A percentile compares a stretch with the other conserved stretches of the same genome.
phyloP scores from a whole-genome alignment of 208 protist species.

The Tritrichomonas foetus region DNA sequence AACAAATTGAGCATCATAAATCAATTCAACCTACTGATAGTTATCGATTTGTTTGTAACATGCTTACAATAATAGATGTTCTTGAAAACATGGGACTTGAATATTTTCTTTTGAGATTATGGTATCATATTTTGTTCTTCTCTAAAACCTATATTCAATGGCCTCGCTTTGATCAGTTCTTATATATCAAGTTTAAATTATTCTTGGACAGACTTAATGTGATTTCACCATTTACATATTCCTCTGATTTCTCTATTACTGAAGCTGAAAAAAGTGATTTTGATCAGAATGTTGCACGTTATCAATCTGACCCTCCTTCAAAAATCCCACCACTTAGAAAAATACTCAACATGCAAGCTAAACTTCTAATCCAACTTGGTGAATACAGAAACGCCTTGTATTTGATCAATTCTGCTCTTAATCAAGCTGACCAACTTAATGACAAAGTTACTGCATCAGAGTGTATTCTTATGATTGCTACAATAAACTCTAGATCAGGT shows the following conservation, averaged over 20 bases:
- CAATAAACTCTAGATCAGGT: background rate
- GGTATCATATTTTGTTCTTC: background rate
- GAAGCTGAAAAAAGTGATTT: background rate
- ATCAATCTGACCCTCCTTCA: constrained; percentile 12
- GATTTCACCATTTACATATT: background rate
- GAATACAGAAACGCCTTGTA: background rate
- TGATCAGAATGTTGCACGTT: background rate
- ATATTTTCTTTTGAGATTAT: background rate
- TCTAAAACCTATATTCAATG: background rate
- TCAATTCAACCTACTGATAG: background rate
- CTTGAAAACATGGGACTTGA: background rate
- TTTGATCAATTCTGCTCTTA: background rate
- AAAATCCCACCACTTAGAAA: background rate
- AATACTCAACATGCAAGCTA: background rate
- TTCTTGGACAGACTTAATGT: background rate
- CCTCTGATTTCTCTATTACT: background rate
- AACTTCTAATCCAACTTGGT: background rate
- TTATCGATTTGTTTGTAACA: background rate
- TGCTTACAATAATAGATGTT: background rate
- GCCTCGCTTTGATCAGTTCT: background rate
- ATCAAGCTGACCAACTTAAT: background rate
- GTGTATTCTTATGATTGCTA: background rate
- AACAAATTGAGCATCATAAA: background rate
- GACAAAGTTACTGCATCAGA: background rate
- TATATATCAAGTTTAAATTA: background rate